Conservation (phyloP, 1,284 basidiomycete genomes). For the Boletellus dicymbophilus region DNA sequence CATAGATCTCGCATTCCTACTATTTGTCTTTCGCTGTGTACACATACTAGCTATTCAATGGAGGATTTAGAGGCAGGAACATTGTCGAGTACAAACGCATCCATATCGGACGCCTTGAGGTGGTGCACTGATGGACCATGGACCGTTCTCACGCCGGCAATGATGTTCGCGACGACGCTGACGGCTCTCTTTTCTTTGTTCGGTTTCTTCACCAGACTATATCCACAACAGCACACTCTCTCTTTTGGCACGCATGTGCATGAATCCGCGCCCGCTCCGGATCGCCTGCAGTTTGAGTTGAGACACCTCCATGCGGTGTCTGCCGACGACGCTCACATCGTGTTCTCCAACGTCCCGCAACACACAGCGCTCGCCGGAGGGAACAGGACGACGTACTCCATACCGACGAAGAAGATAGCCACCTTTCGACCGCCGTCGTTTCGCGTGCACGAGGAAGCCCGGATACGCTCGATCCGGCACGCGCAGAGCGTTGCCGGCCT, state of each 20-base stretch:
- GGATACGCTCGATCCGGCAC: slow-evolving; percentile 49
- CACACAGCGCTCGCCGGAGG: slow-evolving; percentile 6
- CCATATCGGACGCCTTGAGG: too few relatives aligned
- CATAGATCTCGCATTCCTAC: too few relatives aligned
- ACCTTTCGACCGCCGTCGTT: slow-evolving; percentile 54
- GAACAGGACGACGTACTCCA: slow-evolving; percentile 34
- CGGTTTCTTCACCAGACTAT: slow-evolving; percentile 27
- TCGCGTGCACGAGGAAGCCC: slow-evolving; percentile 49
- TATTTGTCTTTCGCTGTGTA: too few relatives aligned
- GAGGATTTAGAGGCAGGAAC: too few relatives aligned
- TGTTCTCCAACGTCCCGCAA: slow-evolving; percentile 57
- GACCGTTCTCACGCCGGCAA: too few relatives aligned
- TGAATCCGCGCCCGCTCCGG: too few relatives aligned
- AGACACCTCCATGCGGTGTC: slow-evolving; percentile 69
- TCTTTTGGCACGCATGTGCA: too few relatives aligned
- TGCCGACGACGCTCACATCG: slow-evolving; percentile 48
- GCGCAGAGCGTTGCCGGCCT: slow-evolving; percentile 48
- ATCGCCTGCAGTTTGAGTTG: slow-evolving; percentile 55
- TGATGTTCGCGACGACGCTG: slow-evolving; percentile 48
- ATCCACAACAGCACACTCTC: slow-evolving; percentile 7
- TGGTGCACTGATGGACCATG: too few relatives aligned
- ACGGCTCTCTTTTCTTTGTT: slow-evolving; percentile 45
- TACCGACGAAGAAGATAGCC: slow-evolving; percentile 41
- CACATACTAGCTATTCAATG: too few relatives aligned
- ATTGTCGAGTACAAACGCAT: too few relatives aligned